Conservation (phyloP, 2,329 filamentous ascomycete species). For the Ophiocordyceps camponoti-saundersi region DNA sequence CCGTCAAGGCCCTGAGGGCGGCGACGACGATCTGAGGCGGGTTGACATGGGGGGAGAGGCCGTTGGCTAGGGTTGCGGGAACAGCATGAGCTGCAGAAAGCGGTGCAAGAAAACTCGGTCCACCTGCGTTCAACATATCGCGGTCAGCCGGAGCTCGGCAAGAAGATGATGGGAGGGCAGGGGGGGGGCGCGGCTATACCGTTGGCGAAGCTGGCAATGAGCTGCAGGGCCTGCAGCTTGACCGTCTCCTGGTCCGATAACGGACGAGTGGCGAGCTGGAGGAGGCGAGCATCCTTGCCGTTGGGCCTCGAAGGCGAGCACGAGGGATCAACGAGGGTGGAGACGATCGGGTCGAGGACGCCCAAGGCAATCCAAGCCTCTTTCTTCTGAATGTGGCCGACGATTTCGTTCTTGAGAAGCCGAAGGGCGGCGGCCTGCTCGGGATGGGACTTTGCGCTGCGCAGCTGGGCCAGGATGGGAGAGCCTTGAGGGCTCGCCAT, state of each 20-base stretch:
- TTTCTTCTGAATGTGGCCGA: constrained; percentile 79
- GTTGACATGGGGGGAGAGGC: constrained; percentile 48
- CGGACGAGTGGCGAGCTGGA: constrained; percentile 14
- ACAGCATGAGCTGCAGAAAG: constrained; percentile 52
- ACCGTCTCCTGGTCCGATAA: constrained; percentile 48
- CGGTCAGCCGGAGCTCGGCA: background rate
- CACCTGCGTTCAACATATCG: constrained; percentile 41
- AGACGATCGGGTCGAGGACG: constrained; percentile 41
- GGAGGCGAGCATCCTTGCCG: constrained; percentile 20
- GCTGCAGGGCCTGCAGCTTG: constrained; percentile 62
- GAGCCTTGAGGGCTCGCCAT: constrained; percentile 39
- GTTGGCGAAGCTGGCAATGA: constrained; percentile 72
- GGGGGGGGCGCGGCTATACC: constrained; percentile 31
- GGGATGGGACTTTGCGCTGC: constrained; percentile 29
- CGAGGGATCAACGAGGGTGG: constrained; percentile 21
- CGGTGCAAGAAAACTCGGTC: constrained; percentile 60
- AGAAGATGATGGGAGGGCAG: background rate
- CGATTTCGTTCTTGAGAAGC: constrained; percentile 71
- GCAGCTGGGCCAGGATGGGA: constrained; percentile 39
- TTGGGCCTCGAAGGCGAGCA: constrained; percentile 16
- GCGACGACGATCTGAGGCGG: constrained; percentile 52
- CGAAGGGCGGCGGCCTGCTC: constrained; percentile 47
- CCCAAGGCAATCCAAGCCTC: constrained; percentile 59
- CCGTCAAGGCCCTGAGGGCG: constrained; percentile 57
- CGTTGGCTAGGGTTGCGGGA: constrained; percentile 50